These are phyloP conservation scores for Acarospora socialis DNA, from an alignment of 2,329 filamentous ascomycete species.

Conservation along the genomic window DNA sequence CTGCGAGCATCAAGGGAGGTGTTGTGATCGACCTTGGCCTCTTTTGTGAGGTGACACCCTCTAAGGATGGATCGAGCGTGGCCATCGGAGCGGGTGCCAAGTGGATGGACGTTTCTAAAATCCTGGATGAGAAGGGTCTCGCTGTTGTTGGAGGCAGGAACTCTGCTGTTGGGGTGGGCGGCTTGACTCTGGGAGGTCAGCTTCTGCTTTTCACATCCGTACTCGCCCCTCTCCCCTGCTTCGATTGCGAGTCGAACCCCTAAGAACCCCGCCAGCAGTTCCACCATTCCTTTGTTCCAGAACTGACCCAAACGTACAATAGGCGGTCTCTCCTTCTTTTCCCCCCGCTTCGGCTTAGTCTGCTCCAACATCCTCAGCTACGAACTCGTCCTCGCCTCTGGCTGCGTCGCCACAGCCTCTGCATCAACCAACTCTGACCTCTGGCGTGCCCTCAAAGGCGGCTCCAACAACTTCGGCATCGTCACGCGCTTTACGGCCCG, in stretches of 20 bases:
- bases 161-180: slow-evolving; percentile 18
- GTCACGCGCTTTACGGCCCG: slow-evolving; percentile 11
- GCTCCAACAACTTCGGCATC: slow-evolving; percentile 15
- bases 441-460: slow-evolving; percentile 14
- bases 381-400: slow-evolving; percentile 11
- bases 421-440: slow-evolving; percentile 10
- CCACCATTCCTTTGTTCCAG: background rate
- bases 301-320: slow-evolving; percentile 3
- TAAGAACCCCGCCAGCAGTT: background rate
- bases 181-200: slow-evolving; percentile 17
- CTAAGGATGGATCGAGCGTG: slow-evolving; percentile 16
- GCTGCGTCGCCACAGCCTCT: slow-evolving; percentile 9
- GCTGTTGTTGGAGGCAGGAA: slow-evolving; percentile 18
- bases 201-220: slow-evolving; percentile 4
- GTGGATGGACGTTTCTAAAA: slow-evolving; percentile 20
- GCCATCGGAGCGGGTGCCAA: slow-evolving; percentile 18
- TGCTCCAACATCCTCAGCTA: slow-evolving; percentile 13
- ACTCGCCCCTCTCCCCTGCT: background rate
- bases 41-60: slow-evolving; percentile 16
- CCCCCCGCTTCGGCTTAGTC: slow-evolving; percentile 11
- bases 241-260: slow-evolving; percentile 1
- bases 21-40: slow-evolving; percentile 13
- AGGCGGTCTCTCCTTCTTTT: slow-evolving; percentile 12
- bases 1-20: slow-evolving; percentile 12
- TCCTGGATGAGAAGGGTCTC: slow-evolving; percentile 14